Evolutionary conservation across 306 rosid genomes (phyloP).

Genomic region (Cucurbita ficifolia): DNA sequence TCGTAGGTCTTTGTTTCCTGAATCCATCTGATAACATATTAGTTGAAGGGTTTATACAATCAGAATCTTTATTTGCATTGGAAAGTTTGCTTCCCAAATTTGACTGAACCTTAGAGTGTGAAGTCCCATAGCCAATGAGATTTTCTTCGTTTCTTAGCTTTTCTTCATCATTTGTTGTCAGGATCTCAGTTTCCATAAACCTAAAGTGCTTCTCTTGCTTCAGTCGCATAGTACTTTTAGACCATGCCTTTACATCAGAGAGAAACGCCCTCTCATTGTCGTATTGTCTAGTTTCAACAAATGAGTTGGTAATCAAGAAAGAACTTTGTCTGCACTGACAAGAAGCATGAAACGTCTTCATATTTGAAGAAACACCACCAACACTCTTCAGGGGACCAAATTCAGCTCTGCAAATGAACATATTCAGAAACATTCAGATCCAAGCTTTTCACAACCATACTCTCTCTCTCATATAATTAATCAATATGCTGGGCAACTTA

Average conservation of each 20-base stretch:
- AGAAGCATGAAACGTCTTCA: conserved; percentile 12
- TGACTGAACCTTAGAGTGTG: background rate
- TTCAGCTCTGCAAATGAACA: conserved; percentile 35
- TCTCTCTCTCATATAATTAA: background rate
- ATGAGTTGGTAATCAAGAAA: conserved; percentile 13
- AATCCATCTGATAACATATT: background rate
- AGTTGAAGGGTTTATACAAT: background rate
- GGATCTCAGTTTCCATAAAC: background rate
- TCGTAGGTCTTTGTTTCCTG: background rate
- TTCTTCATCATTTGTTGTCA: background rate
- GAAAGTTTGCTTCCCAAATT: background rate
- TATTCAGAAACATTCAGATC: conserved; percentile 10
- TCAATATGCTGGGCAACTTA: background rate
- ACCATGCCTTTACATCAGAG: conserved; percentile 2
- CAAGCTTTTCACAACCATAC: background rate
- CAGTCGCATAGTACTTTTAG: background rate
- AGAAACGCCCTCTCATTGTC: background rate
- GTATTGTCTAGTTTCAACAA: conserved; percentile 13
- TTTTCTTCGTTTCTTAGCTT: background rate
- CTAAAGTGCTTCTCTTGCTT: background rate
- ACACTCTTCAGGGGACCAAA: conserved; percentile 16
- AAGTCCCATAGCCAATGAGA: background rate
- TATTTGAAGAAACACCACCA: conserved; percentile 13
- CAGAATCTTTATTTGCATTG: background rate
- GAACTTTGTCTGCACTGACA: conserved; percentile 24